Percentiles rank a stretch among this genome's conserved stretches.
These are phyloP conservation scores for Penicillium canariense DNA, from an alignment of 495 filamentous ascomycete genomes.

Conservation along the genomic window DNA sequence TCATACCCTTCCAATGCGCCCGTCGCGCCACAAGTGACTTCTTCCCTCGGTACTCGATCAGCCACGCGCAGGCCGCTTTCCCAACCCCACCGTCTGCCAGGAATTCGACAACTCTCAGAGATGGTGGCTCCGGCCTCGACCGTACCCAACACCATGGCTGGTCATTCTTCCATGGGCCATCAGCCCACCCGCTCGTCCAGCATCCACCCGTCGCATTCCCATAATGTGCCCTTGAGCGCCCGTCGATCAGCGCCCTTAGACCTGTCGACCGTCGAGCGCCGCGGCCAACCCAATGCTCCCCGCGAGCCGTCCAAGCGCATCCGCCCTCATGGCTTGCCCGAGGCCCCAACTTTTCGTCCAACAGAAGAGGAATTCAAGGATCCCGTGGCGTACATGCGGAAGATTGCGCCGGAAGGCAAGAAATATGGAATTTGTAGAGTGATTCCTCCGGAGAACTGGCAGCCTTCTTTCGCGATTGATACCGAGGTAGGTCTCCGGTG, in stretches of 20 bases:
- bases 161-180: conserved; percentile 34
- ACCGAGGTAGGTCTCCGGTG: conserved; percentile 69
- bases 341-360: conserved; percentile 89
- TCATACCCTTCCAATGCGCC: conserved; percentile 31
- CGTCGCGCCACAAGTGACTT: conserved; percentile 27
- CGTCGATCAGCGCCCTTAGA: conserved; percentile 73
- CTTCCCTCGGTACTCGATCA: conserved; percentile 29
- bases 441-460: conserved; percentile 90
- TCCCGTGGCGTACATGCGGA: conserved; percentile 86
- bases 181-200: conserved; percentile 44
- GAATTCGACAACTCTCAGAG: conserved; percentile 15
- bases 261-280: conserved; percentile 84
- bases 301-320: conserved; percentile 73
- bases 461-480: conserved; percentile 92
- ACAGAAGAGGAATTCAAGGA: conserved; percentile 94
- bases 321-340: conserved; percentile 77
- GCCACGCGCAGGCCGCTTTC: conserved; percentile 20
- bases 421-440: conserved; percentile 94
- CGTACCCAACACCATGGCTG: conserved; percentile 43
- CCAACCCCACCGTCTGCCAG: conserved; percentile 3
- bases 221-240: conserved; percentile 65
- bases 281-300: conserved; percentile 71
- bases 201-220: conserved; percentile 48
- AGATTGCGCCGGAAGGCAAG: conserved; percentile 77
- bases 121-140: conserved; percentile 55